A percentile compares a stretch with the other conserved stretches of the same genome.
These are phyloP conservation scores for Termitomyces sp. DNA, from an alignment of 768 basidiomycete species.

Conservation along the genomic window DNA sequence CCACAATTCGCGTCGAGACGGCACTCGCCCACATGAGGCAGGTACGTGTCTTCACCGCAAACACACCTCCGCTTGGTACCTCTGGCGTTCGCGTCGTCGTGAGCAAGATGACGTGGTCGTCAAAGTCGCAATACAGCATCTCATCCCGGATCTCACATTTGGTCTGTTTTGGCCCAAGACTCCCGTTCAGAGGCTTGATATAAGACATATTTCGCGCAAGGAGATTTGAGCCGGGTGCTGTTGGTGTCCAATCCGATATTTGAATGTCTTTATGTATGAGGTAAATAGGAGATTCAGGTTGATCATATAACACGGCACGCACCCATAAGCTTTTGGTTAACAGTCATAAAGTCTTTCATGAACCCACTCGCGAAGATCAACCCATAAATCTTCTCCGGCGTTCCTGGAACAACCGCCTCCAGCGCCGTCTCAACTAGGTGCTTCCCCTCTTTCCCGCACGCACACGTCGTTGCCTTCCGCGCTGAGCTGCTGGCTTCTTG, in stretches of 20 bases:
- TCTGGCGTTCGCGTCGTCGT: constrained; percentile 94
- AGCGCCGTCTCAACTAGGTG: constrained; percentile 76
- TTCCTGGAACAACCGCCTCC: constrained; percentile 79
- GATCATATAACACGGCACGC: constrained; percentile 22
- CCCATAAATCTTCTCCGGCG: constrained; percentile 94
- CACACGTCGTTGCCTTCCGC: constrained; percentile 66
- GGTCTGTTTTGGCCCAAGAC: constrained; percentile 90
- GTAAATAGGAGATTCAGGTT: background rate
- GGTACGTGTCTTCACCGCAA: constrained; percentile 90
- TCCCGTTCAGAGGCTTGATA: constrained; percentile 87
- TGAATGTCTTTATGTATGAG: constrained; percentile 69
- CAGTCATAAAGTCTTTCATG: constrained; percentile 88
- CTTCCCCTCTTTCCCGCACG: constrained; percentile 63
- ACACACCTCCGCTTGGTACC: constrained; percentile 91
- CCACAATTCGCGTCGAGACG: constrained; percentile 71
- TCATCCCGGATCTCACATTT: constrained; percentile 96
- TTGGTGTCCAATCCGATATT: constrained; percentile 91
- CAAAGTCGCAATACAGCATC: constrained; percentile 73
- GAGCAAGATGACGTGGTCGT: constrained; percentile 75
- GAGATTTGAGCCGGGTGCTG: constrained; percentile 54
- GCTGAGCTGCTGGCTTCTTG: constrained; percentile 16
- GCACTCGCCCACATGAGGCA: constrained; percentile 93
- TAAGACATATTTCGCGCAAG: constrained; percentile 91
- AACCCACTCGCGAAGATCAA: constrained; percentile 96
- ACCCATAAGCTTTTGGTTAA: constrained; percentile 90